phyloP scores from a whole-genome alignment of 176 grass and related monocot species.

The Eragrostis nindensis region DNA sequence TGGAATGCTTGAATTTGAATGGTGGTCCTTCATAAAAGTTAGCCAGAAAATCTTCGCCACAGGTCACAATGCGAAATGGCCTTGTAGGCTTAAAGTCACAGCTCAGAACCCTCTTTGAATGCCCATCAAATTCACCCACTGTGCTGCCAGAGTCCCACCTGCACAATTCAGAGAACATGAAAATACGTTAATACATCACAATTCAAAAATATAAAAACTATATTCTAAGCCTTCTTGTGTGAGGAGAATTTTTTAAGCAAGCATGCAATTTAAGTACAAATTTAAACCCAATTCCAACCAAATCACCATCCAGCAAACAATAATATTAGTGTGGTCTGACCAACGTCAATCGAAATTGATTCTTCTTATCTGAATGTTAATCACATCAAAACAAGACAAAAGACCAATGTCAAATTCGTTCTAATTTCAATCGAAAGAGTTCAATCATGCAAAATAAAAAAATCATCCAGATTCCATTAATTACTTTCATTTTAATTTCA shows the following conservation, averaged over 20 bases:
- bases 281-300: not conserved
- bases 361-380: not conserved
- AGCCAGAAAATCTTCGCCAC: constrained; percentile 95
- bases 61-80: constrained; percentile 89
- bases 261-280: not conserved
- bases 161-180: constrained; percentile 30
- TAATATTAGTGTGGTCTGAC: not conserved
- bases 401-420: too few relatives aligned
- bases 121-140: constrained; percentile 94
- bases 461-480: not conserved
- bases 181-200: not conserved
- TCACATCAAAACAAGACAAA: not conserved
- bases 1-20: constrained; percentile 96
- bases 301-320: constrained; percentile 9
- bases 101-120: constrained; percentile 93
- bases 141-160: constrained; percentile 98
- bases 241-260: not conserved
- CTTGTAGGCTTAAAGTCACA: constrained; percentile 96
- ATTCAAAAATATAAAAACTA: constrained; percentile 2
- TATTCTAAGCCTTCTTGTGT: not conserved
- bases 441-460: not conserved
- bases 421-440: not conserved
- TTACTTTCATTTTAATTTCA: not conserved
- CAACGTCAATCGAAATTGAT: not conserved
- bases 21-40: constrained; percentile 96